Evolutionary conservation across 2,329 filamentous ascomycete species (phyloP).

Genomic region (Ascomycota sp.): DNA sequence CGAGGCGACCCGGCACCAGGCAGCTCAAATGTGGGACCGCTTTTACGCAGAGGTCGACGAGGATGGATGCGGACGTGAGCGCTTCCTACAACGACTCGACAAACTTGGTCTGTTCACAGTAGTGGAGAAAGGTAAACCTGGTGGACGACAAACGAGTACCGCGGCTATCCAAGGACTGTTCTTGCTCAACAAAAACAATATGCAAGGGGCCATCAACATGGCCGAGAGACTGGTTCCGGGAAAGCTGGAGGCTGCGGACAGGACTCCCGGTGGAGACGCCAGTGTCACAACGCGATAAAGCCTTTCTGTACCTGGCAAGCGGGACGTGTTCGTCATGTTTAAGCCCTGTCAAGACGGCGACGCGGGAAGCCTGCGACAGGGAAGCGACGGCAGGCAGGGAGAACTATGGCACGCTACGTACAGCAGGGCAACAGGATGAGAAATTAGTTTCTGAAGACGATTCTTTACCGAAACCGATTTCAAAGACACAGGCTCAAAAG

Average conservation of each 20-base stretch:
- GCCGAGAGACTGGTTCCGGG: slow-evolving; percentile 44
- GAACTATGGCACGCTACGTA: too few species aligned
- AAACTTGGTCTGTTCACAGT: slow-evolving; percentile 50
- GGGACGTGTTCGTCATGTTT: too few species aligned
- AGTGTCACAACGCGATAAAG: neutral
- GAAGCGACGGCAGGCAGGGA: too few species aligned
- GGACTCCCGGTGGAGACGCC: neutral
- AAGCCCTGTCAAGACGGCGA: too few species aligned
- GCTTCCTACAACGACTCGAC: slow-evolving; percentile 52
- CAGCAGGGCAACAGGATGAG: too few species aligned
- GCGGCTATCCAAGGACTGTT: slow-evolving; percentile 89
- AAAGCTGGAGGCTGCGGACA: slow-evolving; percentile 23
- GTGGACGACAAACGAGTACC: slow-evolving; percentile 47
- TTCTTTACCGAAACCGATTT: too few species aligned
- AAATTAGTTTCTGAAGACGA: too few species aligned
- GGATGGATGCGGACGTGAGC: slow-evolving; percentile 37
- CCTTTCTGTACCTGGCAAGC: too few species aligned
- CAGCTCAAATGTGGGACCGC: slow-evolving; percentile 73
- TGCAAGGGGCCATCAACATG: slow-evolving; percentile 70
- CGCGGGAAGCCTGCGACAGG: too few species aligned
- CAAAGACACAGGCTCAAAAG: too few species aligned
- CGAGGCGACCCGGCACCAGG: slow-evolving; percentile 71
- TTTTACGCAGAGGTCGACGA: slow-evolving; percentile 75
- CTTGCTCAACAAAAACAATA: slow-evolving; percentile 81
- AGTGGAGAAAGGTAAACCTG: slow-evolving; percentile 23